phyloP scores from a whole-genome alignment of 2,329 filamentous ascomycete genomes.

The Sporothrix brunneoviolacea region DNA sequence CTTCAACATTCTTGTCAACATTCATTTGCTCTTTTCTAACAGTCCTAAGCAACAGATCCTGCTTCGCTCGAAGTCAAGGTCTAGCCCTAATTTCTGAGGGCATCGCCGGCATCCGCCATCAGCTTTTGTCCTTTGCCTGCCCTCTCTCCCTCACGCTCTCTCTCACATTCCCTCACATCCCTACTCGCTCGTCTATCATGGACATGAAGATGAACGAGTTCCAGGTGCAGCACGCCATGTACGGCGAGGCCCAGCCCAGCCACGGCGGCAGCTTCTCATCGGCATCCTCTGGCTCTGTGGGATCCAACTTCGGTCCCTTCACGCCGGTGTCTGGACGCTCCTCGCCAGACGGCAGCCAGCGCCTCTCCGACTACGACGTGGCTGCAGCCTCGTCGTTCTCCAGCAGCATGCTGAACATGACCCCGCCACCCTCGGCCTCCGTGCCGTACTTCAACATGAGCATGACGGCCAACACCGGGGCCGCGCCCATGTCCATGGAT shows the following conservation, averaged over 20 bases:
- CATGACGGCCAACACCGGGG: conserved; percentile 3
- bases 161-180: not conserved
- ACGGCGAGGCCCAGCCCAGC: not conserved
- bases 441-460: conserved; percentile 16
- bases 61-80: too few relatives aligned
- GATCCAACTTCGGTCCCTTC: conserved; percentile 35
- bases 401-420: conserved; percentile 30
- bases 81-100: too few relatives aligned
- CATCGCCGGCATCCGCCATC: too few relatives aligned
- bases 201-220: conserved; percentile 32
- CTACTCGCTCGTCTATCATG: conserved; percentile 14
- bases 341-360: conserved; percentile 30
- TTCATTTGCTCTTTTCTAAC: not conserved
- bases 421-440: conserved; percentile 27
- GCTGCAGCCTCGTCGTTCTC: conserved; percentile 23
- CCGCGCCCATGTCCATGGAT: not conserved
- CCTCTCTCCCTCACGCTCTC: not conserved
- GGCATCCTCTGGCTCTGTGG: conserved; percentile 24
- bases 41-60: too few relatives aligned
- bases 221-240: conserved; percentile 28
- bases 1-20: conserved; percentile 2
- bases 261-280: conserved; percentile 33
- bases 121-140: not conserved
- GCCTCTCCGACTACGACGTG: conserved; percentile 26
- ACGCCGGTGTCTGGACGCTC: conserved; percentile 40